Evolutionary conservation across 176 grass and related monocot species (phyloP).

Genomic region (Chrysopogon serrulatus): DNA sequence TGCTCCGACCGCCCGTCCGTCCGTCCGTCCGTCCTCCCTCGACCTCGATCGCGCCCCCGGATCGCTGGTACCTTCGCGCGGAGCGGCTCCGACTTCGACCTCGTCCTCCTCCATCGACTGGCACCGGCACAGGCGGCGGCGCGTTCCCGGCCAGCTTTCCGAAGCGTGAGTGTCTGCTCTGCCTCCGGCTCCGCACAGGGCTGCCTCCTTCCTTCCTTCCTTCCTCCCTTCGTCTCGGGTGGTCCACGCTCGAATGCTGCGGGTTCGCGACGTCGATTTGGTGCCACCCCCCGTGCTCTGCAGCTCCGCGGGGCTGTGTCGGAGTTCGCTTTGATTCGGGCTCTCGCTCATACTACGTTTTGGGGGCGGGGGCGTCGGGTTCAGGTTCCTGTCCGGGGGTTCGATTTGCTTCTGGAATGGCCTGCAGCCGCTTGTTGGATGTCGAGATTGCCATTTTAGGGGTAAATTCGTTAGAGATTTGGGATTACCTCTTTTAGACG

Average conservation of each 20-base stretch:
- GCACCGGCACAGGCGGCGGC: not conserved
- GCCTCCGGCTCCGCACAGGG: not conserved
- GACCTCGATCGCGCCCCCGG: conserved; percentile 18
- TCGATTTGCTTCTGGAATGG: conserved; percentile 5
- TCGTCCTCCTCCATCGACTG: not conserved
- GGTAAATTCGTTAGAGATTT: not conserved
- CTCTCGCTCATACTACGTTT: not conserved
- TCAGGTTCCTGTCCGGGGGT: not conserved
- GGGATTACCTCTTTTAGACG: not conserved
- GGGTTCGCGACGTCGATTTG: not conserved
- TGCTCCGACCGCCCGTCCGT: not conserved
- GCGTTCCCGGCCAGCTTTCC: not conserved
- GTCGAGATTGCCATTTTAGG: not conserved
- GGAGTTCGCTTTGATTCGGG: not conserved
- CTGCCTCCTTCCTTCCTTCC: not conserved
- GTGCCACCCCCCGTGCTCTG: not conserved
- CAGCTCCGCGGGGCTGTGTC: no score
- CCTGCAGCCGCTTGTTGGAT: not conserved
- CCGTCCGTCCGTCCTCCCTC: not conserved
- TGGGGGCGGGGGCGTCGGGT: no score
- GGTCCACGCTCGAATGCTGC: not conserved
- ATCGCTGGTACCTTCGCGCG: conserved; percentile 18
- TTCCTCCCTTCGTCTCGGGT: not conserved
- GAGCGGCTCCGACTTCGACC: not conserved
- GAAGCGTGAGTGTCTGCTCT: not conserved